Conservation (phyloP, 371 early-diverging fungal species). For the Mortierella sp. region DNA sequence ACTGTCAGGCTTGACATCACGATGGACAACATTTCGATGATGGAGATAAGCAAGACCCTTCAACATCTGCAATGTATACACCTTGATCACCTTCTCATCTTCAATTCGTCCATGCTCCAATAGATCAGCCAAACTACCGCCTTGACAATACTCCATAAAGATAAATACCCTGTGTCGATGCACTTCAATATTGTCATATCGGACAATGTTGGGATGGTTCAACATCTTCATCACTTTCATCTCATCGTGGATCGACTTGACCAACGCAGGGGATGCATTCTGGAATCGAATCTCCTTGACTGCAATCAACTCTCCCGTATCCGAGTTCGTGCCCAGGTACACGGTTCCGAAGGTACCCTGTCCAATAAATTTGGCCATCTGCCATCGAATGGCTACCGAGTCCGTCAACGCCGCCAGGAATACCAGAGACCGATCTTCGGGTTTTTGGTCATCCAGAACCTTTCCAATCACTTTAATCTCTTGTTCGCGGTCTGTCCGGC, state of each 20-base stretch:
- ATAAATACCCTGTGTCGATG: constrained; percentile 91
- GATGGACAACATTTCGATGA: constrained; percentile 86
- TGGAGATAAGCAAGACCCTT: constrained; percentile 94
- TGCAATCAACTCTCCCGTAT: constrained; percentile 90
- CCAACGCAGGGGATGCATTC: constrained; percentile 75
- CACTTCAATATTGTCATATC: constrained; percentile 92
- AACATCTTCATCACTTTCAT: constrained; percentile 93
- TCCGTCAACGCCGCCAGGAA: constrained; percentile 80
- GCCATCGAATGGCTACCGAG: constrained; percentile 86
- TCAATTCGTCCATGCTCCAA: constrained; percentile 85
- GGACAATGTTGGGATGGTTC: constrained; percentile 90
- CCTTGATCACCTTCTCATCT: constrained; percentile 77
- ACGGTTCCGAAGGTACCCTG: constrained; percentile 91
- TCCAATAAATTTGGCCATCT: constrained; percentile 88
- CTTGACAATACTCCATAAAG: constrained; percentile 95
- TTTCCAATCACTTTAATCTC: constrained; percentile 76
- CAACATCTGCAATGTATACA: constrained; percentile 87
- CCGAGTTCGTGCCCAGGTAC: constrained; percentile 85
- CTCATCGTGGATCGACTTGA: constrained; percentile 86
- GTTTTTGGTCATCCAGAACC: constrained; percentile 80
- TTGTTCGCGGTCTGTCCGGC: constrained; percentile 60
- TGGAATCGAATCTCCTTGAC: constrained; percentile 94
- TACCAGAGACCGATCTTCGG: constrained; percentile 81
- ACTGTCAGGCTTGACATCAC: constrained; percentile 93
- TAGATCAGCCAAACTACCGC: constrained; percentile 82